Evolutionary conservation across 257 asterid species (phyloP), one percentile per base, ranked within the genome.

Genomic region (Echium plantagineum): DNA sequence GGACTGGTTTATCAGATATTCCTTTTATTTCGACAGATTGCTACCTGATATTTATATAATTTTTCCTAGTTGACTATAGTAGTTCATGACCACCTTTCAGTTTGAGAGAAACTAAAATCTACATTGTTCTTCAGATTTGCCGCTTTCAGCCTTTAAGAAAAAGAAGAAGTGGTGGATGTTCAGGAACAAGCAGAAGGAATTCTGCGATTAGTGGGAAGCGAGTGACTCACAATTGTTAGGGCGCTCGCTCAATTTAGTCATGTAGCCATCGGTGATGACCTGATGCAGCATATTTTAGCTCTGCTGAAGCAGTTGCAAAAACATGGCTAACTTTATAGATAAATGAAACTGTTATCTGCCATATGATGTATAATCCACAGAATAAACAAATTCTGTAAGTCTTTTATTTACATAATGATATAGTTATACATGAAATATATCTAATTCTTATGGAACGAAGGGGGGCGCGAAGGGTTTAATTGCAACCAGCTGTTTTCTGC

Each of bases 151-250:
- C 49, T 71, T 71, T 46, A 86, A 81, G 87, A 82, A 83, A 79
- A 87, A 87, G 85, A 90, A 85, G 66, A 93, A 77, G 79, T 89
- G 95, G 95, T 81, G 97, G 98, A 80, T 60, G 75, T 84, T 89
- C 42, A 63, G 97, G 57, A 84, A 85, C 82, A 84, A 82, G 81
- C 73, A 80, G 77, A 79, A 62, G 32, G 49, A 42, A 10, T 42
- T 30, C 20, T 57, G 35, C n/a, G 46, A 28, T n/a, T 2, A 8
- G 13, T 1, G 15, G 32, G 28, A 47, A 49, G 18, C 19, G 26
- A 0, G 48, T 8, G 28, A 53, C 30, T 8, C 57, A 51, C 66
- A 18, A 24, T 60, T 54, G 64, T 60, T 10, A n/a, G n/a, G n/a
- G 57, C 32, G 4, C 18, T 72, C 52, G 28, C 38, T 32, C 51